Conservation (phyloP, 768 basidiomycete genomes). For the Dentipellis sp. region DNA sequence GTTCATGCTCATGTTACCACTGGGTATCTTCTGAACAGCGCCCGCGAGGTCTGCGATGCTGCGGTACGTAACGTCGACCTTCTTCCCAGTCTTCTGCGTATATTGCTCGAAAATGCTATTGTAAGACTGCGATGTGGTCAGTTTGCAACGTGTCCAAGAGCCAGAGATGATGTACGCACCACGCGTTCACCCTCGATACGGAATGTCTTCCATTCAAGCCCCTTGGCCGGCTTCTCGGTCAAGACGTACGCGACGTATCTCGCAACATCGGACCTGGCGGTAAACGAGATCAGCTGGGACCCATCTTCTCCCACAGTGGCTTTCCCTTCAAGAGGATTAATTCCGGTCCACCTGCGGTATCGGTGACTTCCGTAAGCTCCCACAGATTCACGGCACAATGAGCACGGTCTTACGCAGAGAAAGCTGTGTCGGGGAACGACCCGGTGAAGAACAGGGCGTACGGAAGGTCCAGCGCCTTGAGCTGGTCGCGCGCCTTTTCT, state of each 20-base stretch:
- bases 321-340: background rate
- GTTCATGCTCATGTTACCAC: background rate
- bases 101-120: constrained; percentile 6
- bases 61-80: background rate
- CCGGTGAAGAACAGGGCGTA: constrained; percentile 6
- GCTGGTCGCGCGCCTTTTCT: background rate
- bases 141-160: background rate
- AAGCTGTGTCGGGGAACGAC: background rate
- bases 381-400: background rate
- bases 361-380: background rate
- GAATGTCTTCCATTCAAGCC: background rate
- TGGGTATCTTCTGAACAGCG: background rate
- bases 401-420: constrained; percentile 1
- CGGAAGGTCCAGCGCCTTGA: constrained; percentile 5
- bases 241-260: constrained; percentile 6
- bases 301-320: constrained; percentile 2
- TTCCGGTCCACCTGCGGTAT: background rate
- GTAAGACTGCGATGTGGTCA: background rate
- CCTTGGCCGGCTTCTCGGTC: constrained; percentile 1
- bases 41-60: background rate
- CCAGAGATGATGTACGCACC: background rate
- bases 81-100: background rate
- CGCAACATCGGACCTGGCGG: constrained; percentile 5
- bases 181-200: background rate
- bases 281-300: constrained; percentile 1